Conservation (phyloP, 2,329 filamentous ascomycete genomes). For the Fusarium mangiferae region DNA sequence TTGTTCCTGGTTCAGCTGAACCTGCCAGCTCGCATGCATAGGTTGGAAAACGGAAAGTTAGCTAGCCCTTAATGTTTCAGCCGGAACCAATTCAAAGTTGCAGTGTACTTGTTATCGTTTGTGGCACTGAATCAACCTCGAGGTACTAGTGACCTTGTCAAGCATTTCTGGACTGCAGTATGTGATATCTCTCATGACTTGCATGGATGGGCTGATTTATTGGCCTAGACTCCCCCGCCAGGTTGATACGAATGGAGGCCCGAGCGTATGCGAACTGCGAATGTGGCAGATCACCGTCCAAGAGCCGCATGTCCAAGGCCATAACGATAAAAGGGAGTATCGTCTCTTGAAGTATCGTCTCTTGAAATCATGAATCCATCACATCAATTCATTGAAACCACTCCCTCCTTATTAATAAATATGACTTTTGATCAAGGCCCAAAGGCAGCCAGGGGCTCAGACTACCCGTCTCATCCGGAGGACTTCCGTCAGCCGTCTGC, state of each 20-base stretch:
- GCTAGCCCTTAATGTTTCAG: neutral
- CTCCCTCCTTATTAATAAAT: too few relatives aligned
- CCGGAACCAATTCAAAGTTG: neutral
- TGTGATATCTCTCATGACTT: neutral
- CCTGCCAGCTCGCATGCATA: neutral
- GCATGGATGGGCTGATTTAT: neutral
- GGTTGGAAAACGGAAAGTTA: neutral
- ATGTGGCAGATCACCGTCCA: neutral
- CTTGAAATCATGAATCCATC: neutral
- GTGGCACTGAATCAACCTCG: neutral
- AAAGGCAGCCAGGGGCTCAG: neutral
- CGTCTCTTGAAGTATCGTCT: rapidly evolving
- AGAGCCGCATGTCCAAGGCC: neutral
- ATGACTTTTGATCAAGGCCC: neutral
- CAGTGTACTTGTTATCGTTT: neutral
- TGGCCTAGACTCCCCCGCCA: rapidly evolving
- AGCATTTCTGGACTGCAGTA: neutral
- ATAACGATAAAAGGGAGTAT: neutral
- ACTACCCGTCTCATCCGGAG: neutral
- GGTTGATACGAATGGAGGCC: neutral
- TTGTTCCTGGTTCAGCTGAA: neutral
- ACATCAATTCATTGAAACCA: too few relatives aligned
- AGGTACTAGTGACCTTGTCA: neutral
- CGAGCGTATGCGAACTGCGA: neutral
- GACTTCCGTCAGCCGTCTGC: neutral